These are phyloP conservation scores for Platanus orientalis DNA, from an alignment of 164 flowering plant species.

Conservation along the genomic window DNA sequence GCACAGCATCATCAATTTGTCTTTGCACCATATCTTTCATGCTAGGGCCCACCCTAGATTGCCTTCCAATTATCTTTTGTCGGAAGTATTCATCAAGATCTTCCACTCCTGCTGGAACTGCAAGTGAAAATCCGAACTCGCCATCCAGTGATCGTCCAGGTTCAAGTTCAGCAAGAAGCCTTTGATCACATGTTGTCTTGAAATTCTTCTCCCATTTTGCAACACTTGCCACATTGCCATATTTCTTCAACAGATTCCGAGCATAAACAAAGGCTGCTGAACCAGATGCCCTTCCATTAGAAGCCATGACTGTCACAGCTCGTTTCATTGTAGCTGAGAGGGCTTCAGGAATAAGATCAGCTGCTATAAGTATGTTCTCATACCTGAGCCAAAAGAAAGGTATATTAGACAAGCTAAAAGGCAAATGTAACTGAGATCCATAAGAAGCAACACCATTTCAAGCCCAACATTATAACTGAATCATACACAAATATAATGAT, in stretches of 20 bases:
- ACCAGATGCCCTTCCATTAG: constrained; percentile 68
- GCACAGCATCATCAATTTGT: constrained; percentile 65
- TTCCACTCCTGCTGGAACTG: constrained; percentile 74
- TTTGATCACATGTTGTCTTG: constrained; percentile 72
- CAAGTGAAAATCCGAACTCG: constrained; percentile 63
- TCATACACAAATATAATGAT: not conserved
- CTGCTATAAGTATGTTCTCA: constrained; percentile 65
- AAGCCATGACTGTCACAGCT: constrained; percentile 43
- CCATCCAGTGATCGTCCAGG: constrained; percentile 61
- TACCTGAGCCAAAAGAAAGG: constrained; percentile 52
- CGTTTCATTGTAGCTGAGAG: constrained; percentile 66
- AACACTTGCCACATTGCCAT: constrained; percentile 62
- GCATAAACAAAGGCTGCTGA: constrained; percentile 62
- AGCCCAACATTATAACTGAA: not conserved
- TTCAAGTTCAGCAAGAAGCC: constrained; percentile 84
- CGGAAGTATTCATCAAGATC: constrained; percentile 82
- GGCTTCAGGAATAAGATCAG: constrained; percentile 82
- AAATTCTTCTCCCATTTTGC: constrained; percentile 81
- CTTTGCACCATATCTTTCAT: constrained; percentile 86
- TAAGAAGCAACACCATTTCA: not conserved
- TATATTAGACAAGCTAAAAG: not conserved
- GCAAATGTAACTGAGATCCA: not conserved
- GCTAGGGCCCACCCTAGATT: constrained; percentile 65
- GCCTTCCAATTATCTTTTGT: constrained; percentile 64
- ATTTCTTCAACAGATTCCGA: constrained; percentile 65